phyloP scores from a whole-genome alignment of 2,329 filamentous ascomycete genomes.

The Orbilia blumenaviensis region DNA sequence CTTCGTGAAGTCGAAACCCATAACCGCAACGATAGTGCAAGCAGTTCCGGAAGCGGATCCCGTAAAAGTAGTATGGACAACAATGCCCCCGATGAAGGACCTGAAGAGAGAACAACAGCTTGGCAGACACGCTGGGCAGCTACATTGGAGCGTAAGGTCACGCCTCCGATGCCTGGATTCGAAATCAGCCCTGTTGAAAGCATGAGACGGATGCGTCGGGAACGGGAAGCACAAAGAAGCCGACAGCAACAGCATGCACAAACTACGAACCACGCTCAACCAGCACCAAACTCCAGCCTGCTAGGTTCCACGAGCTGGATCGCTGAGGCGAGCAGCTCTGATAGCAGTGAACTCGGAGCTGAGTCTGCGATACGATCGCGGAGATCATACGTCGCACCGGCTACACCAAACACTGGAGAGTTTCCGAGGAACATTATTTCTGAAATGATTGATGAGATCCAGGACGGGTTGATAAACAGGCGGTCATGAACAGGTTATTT shows the following conservation, averaged over 20 bases:
- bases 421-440: slow-evolving; percentile 30
- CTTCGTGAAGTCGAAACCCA: slow-evolving; percentile 21
- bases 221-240: slow-evolving; percentile 25
- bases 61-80: not conserved
- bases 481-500: not conserved
- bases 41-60: not conserved
- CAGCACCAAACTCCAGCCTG: not conserved
- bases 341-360: slow-evolving; percentile 15
- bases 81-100: not conserved
- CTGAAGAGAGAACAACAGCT: slow-evolving; percentile 6
- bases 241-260: slow-evolving; percentile 18
- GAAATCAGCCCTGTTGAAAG: slow-evolving; percentile 43
- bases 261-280: not conserved
- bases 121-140: slow-evolving; percentile 46
- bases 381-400: slow-evolving; percentile 24
- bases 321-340: slow-evolving; percentile 22
- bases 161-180: slow-evolving; percentile 49
- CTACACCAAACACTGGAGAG: slow-evolving; percentile 35
- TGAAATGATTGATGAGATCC: slow-evolving; percentile 39
- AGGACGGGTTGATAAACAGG: slow-evolving; percentile 18
- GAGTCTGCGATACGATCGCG: slow-evolving; percentile 13
- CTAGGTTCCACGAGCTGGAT: slow-evolving; percentile 27
- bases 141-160: slow-evolving; percentile 45
- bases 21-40: slow-evolving; percentile 20
- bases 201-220: slow-evolving; percentile 47